Evolutionary conservation across 2,329 filamentous ascomycete genomes (phyloP), one percentile per base, ranked within the genome.

Genomic region (Aspergillus sp.): DNA sequence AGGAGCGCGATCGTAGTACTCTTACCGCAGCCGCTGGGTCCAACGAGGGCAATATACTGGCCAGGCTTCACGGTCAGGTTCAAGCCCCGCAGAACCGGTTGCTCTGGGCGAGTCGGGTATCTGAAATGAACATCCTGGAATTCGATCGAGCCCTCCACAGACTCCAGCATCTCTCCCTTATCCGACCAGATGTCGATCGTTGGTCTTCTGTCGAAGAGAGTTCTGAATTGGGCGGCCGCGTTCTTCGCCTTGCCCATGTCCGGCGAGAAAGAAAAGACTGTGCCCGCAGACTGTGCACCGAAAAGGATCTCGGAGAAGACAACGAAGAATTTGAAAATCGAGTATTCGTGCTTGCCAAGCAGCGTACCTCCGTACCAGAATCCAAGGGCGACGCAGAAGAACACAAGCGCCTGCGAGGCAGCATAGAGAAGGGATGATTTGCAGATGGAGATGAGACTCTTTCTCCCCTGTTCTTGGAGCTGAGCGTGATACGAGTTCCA

Each of bases 1-100:
- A 97, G 78, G 3, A 97, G 80, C 3, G 90, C 88, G 67, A 97
- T 96, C 0, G 92, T 95, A 0, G 94, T 97, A 46, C 86, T 91
- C 77, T 99, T 97, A 53, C 94, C 94, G 66, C 92, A 96, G 2
- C 94, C 93, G 43, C 88, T 94, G 0, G 93, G 88, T n/a, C 94
- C 94, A 7, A 97, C 94, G 2, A 97, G 82, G 0, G 93, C 94
- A 70, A 78, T 64, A 56, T 77, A 77, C 56, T 78, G 74, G 11
- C 75, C 75, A 20, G 75, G 74, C 52, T 75, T 72, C 56, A 78
- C 72, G 5, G 67, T 75, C 47, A 78, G 56, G 53, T 93, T 87
- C 10, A 97, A 78, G 0, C 92, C 93, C 23, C 90, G 88, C 2
- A 97, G 84, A 0, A 97, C 91, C n/a, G 91, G 89, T 62, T 96